Percentiles rank a stretch among this genome's conserved stretches.
phyloP scores from a whole-genome alignment of 345 rosid genomes.

The Hirschfeldia incana region DNA sequence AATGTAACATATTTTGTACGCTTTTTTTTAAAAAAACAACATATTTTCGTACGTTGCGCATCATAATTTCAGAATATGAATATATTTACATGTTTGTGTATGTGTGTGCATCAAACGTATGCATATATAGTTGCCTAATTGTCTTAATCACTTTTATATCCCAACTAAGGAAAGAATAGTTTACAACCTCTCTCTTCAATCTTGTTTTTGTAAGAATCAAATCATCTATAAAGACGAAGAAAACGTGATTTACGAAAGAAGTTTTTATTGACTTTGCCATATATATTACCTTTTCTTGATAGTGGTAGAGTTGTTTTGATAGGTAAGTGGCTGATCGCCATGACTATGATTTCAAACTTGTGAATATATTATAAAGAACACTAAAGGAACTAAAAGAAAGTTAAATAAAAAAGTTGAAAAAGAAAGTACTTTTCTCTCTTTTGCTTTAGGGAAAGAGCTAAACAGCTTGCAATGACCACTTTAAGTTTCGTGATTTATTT shows the following conservation, averaged over 20 bases:
- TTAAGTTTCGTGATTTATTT: conserved; percentile 25
- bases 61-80: background rate
- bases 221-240: conserved; percentile 25
- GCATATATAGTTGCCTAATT: background rate
- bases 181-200: conserved; percentile 20
- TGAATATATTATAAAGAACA: background rate
- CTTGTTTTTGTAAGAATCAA: conserved; percentile 27
- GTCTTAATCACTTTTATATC: conserved; percentile 25
- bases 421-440: conserved; percentile 28
- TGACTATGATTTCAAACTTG: conserved; percentile 33
- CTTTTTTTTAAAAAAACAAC: background rate
- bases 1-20: background rate
- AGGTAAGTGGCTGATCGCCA: conserved; percentile 31
- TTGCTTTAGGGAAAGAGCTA: conserved; percentile 38
- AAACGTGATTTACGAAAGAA: conserved; percentile 24
- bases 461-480: conserved; percentile 38
- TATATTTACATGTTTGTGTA: background rate
- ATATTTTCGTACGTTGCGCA: background rate
- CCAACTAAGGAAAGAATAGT: conserved; percentile 33
- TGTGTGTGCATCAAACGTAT: conserved; percentile 1
- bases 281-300: conserved; percentile 22
- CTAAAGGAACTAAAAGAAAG: background rate
- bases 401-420: conserved; percentile 29
- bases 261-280: conserved; percentile 28
- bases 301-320: conserved; percentile 40